Evolutionary conservation across 768 basidiomycete species (phyloP), one percentile per base, ranked within the genome.

Genomic region (Pleurotus sapidus): DNA sequence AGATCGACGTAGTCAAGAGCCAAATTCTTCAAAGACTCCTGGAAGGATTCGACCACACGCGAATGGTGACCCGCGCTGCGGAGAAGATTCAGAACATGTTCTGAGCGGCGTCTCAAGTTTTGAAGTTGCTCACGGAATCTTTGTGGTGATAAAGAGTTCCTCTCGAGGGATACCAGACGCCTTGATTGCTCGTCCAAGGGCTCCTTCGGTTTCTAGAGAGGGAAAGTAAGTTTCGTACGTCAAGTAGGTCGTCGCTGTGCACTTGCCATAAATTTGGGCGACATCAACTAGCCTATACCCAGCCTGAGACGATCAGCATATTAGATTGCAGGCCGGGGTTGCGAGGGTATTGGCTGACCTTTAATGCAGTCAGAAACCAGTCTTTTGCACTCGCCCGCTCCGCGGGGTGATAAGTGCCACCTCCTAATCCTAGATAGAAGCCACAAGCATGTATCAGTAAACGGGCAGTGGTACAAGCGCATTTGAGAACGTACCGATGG

Each of bases 111-210:
- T 39, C 5, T 24, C 11, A 40, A 51, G 7, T 20, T 15, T 6
- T 18, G 18, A 48, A 18, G 47, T 9, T 30, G 62, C 72, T 61
- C 58, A 77, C 66, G 73, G 68, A 38, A 82, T 67, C 61, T 83
- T 83, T 14, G 80, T 80, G 0, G 80, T 81, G 25, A 83, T 67
- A 61, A 77, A 81, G 25, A 82, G 62, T 37, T 81, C 71, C 25
- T 77, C 72, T 20, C 82, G 74, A 3, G 79, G 75, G 34, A 81
- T 69, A 2, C 79, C 80, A 18, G 78, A 81, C 7, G 68, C 76
- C 43, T 71, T 72, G 55, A 85, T 69, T 0, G 75, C 78, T 5
- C 70, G 60, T 2, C 80, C 79, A n/a, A 80, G 76, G 3, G 69
- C 65, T 24, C 62, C 65, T 55, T 81, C 80, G 5, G 77, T 81